Evolutionary conservation across 2,329 filamentous ascomycete genomes (phyloP).

Genomic region (Orbilia ellipsospora): DNA sequence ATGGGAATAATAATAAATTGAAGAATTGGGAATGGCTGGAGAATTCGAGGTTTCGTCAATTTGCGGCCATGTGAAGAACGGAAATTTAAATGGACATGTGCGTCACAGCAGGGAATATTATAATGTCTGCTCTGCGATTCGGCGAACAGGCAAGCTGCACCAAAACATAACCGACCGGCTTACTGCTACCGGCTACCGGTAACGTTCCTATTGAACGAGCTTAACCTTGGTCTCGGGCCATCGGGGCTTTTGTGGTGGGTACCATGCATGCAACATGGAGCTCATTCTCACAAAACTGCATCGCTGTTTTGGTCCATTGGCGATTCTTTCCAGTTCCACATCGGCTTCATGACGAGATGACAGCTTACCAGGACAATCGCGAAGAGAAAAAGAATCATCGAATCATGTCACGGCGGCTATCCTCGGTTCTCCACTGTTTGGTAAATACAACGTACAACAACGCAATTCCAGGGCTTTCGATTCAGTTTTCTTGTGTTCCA

Average conservation of each 20-base stretch:
- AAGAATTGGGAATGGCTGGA: background rate
- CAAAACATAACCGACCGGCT: conserved; percentile 25
- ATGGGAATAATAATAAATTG: conserved; percentile 3
- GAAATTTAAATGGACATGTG: conserved; percentile 32
- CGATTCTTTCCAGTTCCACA: no score
- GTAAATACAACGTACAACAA: conserved; percentile 14
- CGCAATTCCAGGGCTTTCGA: background rate
- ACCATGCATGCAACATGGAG: background rate
- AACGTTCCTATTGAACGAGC: conserved; percentile 22
- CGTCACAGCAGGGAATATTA: conserved; percentile 32
- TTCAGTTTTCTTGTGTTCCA: background rate
- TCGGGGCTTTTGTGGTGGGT: conserved; percentile 1
- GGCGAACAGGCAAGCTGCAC: conserved; percentile 12
- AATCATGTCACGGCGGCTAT: conserved; percentile 6
- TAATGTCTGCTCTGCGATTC: conserved; percentile 46
- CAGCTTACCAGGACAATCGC: background rate
- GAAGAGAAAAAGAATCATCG: background rate
- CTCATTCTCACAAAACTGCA: no score
- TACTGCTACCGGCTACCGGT: conserved; percentile 6
- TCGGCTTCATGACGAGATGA: no score
- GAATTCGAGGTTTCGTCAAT: background rate
- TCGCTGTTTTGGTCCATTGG: no score
- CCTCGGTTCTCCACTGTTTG: background rate
- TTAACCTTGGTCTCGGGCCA: conserved; percentile 41
- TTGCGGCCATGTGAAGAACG: conserved; percentile 44